phyloP scores from a whole-genome alignment of 2,329 filamentous ascomycete species.

The Elsinoe fawcettii region DNA sequence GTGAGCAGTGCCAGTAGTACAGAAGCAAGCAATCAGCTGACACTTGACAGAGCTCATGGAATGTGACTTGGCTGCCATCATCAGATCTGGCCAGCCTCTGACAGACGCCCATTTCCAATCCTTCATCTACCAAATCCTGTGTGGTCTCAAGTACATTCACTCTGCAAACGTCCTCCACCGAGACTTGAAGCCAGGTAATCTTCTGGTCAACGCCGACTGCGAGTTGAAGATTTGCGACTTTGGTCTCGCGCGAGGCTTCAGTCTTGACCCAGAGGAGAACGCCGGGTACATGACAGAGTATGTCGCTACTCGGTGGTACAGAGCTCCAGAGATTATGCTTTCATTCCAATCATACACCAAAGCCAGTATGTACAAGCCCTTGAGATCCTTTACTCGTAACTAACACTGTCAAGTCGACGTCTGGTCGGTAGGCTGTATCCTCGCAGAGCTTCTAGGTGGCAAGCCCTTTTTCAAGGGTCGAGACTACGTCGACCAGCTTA shows the following conservation, averaged over 20 bases:
- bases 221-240: slow-evolving; percentile 99
- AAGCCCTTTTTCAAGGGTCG: slow-evolving; percentile 98
- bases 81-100: slow-evolving; percentile 74
- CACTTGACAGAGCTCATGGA: slow-evolving; percentile 87
- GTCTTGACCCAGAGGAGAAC: slow-evolving; percentile 94
- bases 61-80: slow-evolving; percentile 95
- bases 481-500: slow-evolving; percentile 98
- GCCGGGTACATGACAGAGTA: slow-evolving; percentile 99
- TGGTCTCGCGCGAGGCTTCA: slow-evolving; percentile 91
- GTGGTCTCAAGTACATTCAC: slow-evolving; percentile 97
- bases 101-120: slow-evolving; percentile 99
- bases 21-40: neutral
- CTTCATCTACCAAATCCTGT: slow-evolving; percentile 99
- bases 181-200: slow-evolving; percentile 92
- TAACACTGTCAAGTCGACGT: slow-evolving; percentile 66
- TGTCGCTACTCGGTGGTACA: slow-evolving; percentile 96
- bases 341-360: slow-evolving; percentile 99
- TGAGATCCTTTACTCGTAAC: neutral
- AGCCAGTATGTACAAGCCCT: slow-evolving; percentile 67
- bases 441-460: slow-evolving; percentile 89
- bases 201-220: slow-evolving; percentile 97
- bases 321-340: slow-evolving; percentile 97
- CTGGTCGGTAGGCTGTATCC: slow-evolving; percentile 97
- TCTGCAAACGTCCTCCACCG: slow-evolving; percentile 96
- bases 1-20: slow-evolving; percentile 42